Evolutionary conservation across 257 asterid genomes (phyloP).

Genomic region (Penstemon davidsonii): DNA sequence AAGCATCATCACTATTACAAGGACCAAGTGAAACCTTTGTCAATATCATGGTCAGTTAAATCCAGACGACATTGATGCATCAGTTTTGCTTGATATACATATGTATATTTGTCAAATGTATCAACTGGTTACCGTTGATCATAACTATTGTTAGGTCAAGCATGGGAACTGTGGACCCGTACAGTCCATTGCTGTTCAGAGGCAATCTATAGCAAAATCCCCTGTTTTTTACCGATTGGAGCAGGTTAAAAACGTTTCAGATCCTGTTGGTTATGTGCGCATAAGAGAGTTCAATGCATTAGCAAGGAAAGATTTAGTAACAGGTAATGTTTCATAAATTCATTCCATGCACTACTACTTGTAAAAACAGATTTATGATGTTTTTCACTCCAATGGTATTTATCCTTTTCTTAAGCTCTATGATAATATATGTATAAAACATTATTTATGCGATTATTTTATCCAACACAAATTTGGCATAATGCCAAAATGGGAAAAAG

Average conservation of each 20-base stretch:
- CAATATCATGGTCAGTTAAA: conserved; percentile 59
- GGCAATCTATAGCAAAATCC: conserved; percentile 88
- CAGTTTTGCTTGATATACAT: background rate
- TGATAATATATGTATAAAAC: conserved; percentile 1
- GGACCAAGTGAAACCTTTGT: conserved; percentile 92
- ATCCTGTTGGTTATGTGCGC: conserved; percentile 86
- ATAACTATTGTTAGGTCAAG: conserved; percentile 62
- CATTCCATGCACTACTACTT: background rate
- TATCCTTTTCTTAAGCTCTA: background rate
- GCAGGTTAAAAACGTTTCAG: conserved; percentile 57
- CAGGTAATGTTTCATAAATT: conserved; percentile 50
- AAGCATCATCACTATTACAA: conserved; percentile 81
- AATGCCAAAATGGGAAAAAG: background rate
- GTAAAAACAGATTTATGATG: background rate
- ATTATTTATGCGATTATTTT: conserved; percentile 4
- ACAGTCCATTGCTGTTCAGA: conserved; percentile 67
- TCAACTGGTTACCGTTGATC: conserved; percentile 26
- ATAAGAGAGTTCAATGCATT: conserved; percentile 97
- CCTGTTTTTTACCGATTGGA: conserved; percentile 91
- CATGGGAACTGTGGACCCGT: conserved; percentile 96
- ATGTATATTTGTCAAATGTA: background rate
- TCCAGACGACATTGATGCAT: background rate
- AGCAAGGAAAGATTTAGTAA: conserved; percentile 91
- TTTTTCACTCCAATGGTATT: background rate
- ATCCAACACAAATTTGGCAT: conserved; percentile 23